Base-by-base conservation (phyloP, 2,329 filamentous ascomycete genomes). In the Penicillium paneum region DNA sequence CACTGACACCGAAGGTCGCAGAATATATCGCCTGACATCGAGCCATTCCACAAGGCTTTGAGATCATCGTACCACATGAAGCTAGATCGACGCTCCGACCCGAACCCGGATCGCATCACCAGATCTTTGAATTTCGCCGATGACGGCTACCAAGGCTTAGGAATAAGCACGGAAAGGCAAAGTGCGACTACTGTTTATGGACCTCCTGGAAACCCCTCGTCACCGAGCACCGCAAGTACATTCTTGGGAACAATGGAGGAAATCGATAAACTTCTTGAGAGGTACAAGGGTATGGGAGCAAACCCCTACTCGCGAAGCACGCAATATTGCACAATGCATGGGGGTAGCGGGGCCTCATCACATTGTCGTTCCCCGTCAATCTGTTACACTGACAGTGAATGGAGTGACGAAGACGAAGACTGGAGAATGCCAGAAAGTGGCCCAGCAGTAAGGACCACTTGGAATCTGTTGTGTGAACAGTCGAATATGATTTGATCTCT, bases 381-480 rank as follows among this genome's bases (percentile, higher is more conserved):
- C 11, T 53, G 36, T 38, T 47, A 45, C 26, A 52, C 31, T 7
- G 45, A 32, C 19, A 50, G 55, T 35, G 51, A 49, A 6, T 58
- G 53, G 54, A 52, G 40, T 28, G 55, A 60, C 19, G 62, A 61
- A 15, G 49, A 24, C 15, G 44, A 53, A 11, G 52, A 44, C 24
- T 31, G 32, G 35, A 17, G 48, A 51, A 28, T 24, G 26, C 6
- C 13, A 26, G 36, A 35, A 6, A 38, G n/a, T 17, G 2, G 21
- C 32, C n/a, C 43, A 6, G 38, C 26, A 7, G 52, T 42, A 15
- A 42, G 38, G 34, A 63, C 61, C 4, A 58, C 57, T 5, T 64
- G 62, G 62, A 53, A 44, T 49, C 21, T 63, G 42, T 5, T 64
- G 10, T 59, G 52, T 51, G 49, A 55, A 13, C 39, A 55, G 35